Evolutionary conservation across 345 rosid genomes (phyloP), one percentile per base, ranked within the genome.

Genomic region (Boechera retrofracta): DNA sequence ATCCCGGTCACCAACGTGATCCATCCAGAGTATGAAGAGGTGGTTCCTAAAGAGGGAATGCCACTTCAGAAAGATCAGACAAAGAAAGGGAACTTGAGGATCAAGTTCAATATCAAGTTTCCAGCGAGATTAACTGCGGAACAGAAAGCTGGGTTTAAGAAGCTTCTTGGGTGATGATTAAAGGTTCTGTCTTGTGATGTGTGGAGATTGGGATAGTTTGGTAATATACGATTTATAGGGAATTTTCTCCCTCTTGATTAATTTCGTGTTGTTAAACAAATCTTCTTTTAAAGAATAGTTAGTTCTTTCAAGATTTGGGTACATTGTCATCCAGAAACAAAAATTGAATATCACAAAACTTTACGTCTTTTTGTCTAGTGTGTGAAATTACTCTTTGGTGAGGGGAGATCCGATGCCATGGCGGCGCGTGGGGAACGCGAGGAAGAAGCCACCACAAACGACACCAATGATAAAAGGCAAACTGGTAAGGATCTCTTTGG

Each of bases 381-480:
- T 31, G 11, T 26, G 7, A 52, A 39, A 16, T 10, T 35, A 79
- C 63, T 79, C 75, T 47, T 73, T 73, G 15, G 87, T 82, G 1
- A 92, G 81, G 10, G 96, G 97, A 36, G 76, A 69, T 33, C 93
- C 89, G 2, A 93, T 81, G 45, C 97, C 98, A 55, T 91, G 91
- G 54, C 97, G 95, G 64, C 83, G 83, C 29, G 84, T 79, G 3
- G 97, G 98, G 78, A 81, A 86, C 0, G 55, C 60, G 10, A 91
- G 84, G 77, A 93, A 89, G 80, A 91, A 67, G 39, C 82, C 59
- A 57, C 85, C 81, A 24, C 92, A 81, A 1, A 85, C 16, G 7
- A 84, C 76, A 5, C 93, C 93, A 39, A 87, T 79, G 47, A 56
- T 76, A 0, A 82, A 53, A 7, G 97, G 97, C 55, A 89, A 69